phyloP scores from a whole-genome alignment of 2,329 filamentous ascomycete genomes.

The Penicillium sp. region DNA sequence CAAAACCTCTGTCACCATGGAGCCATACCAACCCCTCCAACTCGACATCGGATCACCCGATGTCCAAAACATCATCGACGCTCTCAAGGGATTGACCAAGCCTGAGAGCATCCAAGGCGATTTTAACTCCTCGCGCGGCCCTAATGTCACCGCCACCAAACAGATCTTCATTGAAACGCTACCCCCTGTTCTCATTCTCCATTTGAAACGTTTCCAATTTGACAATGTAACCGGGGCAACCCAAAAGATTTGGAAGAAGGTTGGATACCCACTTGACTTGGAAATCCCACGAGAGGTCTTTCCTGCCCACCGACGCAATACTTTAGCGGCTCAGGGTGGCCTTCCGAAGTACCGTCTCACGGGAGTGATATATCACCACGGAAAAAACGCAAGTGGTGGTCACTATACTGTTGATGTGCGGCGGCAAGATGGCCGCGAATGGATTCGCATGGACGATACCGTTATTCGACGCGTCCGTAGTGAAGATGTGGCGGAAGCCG shows the following conservation, averaged over 20 bases:
- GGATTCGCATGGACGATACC: slow-evolving; percentile 95
- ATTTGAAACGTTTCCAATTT: slow-evolving; percentile 96
- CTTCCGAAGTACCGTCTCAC: slow-evolving; percentile 82
- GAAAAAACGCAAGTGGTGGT: slow-evolving; percentile 90
- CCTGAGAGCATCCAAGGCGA: slow-evolving; percentile 82
- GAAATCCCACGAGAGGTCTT: slow-evolving; percentile 91
- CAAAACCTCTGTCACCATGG: slow-evolving; percentile 85
- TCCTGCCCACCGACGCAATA: slow-evolving; percentile 68
- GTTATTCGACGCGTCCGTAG: slow-evolving; percentile 77
- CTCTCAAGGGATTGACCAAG: slow-evolving; percentile 77
- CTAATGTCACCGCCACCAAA: slow-evolving; percentile 77
- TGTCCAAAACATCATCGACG: slow-evolving; percentile 87
- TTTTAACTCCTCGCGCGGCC: slow-evolving; percentile 74
- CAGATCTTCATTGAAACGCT: slow-evolving; percentile 91
- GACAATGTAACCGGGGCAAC: slow-evolving; percentile 77
- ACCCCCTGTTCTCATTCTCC: slow-evolving; percentile 86
- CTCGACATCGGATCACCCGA: slow-evolving; percentile 87
- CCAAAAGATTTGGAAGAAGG: slow-evolving; percentile 97
- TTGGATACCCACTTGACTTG: slow-evolving; percentile 90
- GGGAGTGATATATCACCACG: slow-evolving; percentile 93
- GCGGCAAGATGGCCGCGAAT: slow-evolving; percentile 89
- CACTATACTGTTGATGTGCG: slow-evolving; percentile 98
- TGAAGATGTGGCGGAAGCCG: slow-evolving; percentile 84
- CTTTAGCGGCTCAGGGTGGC: slow-evolving; percentile 62
- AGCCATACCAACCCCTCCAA: slow-evolving; percentile 91